These are phyloP conservation scores for Malassezia japonica DNA, from an alignment of 1,284 basidiomycete species.

Conservation along the genomic window DNA sequence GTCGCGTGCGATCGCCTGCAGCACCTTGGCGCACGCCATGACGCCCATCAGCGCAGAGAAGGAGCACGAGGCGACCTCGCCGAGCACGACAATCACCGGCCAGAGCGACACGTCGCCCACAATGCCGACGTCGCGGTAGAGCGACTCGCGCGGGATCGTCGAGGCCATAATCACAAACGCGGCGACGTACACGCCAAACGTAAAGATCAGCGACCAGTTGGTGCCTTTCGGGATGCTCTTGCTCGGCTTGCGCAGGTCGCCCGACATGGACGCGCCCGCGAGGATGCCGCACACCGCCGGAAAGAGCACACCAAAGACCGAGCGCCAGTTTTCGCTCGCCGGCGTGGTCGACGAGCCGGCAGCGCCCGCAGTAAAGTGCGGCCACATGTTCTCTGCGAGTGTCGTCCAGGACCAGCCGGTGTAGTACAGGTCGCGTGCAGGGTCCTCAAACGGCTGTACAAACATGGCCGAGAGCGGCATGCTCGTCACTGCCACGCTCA, in stretches of 20 bases:
- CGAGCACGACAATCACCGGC: conserved; percentile 41
- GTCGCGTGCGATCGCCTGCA: conserved; percentile 46
- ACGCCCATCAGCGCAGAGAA: conserved; percentile 47
- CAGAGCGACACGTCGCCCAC: conserved; percentile 41
- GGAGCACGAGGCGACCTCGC: conserved; percentile 41
- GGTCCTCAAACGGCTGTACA: conserved; percentile 38
- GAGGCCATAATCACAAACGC: conserved; percentile 40
- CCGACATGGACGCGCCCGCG: conserved; percentile 46
- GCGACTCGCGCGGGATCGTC: conserved; percentile 40
- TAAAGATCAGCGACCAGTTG: conserved; percentile 44
- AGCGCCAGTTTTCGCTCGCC: conserved; percentile 34
- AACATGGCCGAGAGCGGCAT: conserved; percentile 39
- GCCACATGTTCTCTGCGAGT: conserved; percentile 35
- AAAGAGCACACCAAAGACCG: conserved; percentile 46
- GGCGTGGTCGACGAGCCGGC: conserved; percentile 35
- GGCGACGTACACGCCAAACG: conserved; percentile 37
- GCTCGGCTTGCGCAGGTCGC: conserved; percentile 46
- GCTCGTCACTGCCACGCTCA: conserved; percentile 35
- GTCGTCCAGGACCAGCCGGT: conserved; percentile 41
- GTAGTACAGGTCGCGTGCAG: conserved; percentile 40
- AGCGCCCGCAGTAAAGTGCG: conserved; percentile 41
- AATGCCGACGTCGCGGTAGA: conserved; percentile 43
- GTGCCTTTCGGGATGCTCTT: conserved; percentile 49
- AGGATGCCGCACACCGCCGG: conserved; percentile 45
- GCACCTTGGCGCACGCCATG: conserved; percentile 45